Percentiles rank a stretch among this genome's conserved stretches.
phyloP scores from a whole-genome alignment of 83 land plant species.

The Thuja plicata region DNA sequence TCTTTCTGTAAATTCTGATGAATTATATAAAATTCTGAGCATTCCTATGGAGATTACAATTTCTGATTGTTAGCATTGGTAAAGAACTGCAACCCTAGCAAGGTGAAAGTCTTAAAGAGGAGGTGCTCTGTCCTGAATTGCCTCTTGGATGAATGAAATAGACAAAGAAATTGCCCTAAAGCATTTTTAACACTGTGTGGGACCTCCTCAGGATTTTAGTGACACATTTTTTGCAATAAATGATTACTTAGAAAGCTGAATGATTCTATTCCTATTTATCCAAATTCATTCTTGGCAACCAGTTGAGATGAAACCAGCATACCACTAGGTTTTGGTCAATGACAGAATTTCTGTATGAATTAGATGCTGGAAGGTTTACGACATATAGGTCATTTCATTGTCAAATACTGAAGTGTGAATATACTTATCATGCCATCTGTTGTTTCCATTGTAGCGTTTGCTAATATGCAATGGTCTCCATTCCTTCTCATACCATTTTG shows the following conservation, averaged over 20 bases:
- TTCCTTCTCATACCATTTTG: background rate
- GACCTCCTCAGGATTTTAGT: background rate
- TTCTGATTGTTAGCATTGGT: background rate
- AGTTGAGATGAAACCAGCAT: background rate
- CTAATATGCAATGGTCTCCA: background rate
- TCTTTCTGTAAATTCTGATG: background rate
- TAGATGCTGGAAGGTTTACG: background rate
- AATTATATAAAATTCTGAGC: background rate
- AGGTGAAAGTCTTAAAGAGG: background rate
- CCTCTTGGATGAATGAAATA: background rate
- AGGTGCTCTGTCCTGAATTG: background rate
- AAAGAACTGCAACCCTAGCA: background rate
- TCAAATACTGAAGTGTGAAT: background rate
- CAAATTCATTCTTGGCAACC: background rate
- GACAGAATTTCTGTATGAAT: background rate
- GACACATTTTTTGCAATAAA: background rate
- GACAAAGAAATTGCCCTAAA: background rate
- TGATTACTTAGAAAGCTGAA: background rate
- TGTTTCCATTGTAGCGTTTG: background rate
- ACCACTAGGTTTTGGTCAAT: background rate
- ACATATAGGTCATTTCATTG: background rate
- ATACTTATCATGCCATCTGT: background rate
- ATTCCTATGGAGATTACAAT: too few relatives aligned
- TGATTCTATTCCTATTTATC: background rate
- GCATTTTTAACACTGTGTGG: background rate